These are phyloP conservation scores for Ophiocordyceps camponoti-floridani DNA, from an alignment of 2,329 filamentous ascomycete genomes.

Conservation along the genomic window DNA sequence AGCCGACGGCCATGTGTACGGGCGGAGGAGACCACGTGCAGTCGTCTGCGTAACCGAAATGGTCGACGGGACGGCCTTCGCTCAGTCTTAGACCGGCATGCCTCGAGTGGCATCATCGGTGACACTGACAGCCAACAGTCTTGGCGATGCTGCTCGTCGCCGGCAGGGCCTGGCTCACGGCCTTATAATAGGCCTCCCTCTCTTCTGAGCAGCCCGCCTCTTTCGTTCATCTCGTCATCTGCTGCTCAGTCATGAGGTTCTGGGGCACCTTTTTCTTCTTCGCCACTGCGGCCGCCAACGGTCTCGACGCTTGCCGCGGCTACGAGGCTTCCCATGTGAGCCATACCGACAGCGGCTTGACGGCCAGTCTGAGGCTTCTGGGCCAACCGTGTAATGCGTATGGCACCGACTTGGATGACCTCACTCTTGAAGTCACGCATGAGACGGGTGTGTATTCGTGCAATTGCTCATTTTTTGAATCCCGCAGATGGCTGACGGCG, in stretches of 20 bases:
- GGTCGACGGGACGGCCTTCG: not conserved
- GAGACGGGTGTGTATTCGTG: constrained; percentile 18
- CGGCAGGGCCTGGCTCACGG: too few species aligned
- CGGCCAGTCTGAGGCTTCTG: constrained; percentile 51
- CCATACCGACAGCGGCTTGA: constrained; percentile 35
- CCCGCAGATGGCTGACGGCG: not conserved
- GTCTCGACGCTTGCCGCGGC: constrained; percentile 39
- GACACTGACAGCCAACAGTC: not conserved
- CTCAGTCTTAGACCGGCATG: not conserved
- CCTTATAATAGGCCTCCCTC: not conserved
- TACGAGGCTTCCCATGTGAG: constrained; percentile 46
- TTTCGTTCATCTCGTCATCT: not conserved
- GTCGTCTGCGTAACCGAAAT: not conserved
- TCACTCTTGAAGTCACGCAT: constrained; percentile 42
- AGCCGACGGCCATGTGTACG: not conserved
- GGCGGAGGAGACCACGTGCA: not conserved
- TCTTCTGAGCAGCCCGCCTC: not conserved
- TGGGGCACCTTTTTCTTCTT: not conserved
- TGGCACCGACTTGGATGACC: constrained; percentile 50
- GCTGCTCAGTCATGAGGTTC: not conserved
- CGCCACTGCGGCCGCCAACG: not conserved
- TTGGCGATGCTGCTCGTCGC: not conserved
- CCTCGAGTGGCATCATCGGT: not conserved
- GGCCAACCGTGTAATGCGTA: constrained; percentile 60
- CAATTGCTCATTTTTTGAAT: not conserved